Evolutionary conservation across 108 stramenopile genomes (phyloP), one percentile per base, ranked within the genome.

Genomic region (Hondaea fermentalgiana): DNA sequence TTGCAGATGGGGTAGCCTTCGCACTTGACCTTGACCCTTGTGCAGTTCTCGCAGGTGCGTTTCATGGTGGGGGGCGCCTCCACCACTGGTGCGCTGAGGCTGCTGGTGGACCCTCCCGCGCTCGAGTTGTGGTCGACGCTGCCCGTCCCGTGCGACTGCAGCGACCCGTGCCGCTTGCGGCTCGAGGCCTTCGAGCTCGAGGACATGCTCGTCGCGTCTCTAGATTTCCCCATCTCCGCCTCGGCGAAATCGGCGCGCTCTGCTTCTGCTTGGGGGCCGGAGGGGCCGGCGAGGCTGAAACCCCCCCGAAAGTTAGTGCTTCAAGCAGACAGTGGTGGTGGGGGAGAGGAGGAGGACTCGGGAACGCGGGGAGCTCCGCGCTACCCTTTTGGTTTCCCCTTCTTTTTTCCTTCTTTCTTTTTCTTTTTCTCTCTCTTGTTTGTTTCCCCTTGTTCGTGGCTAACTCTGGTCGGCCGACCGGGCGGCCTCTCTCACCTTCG

Each of bases 1-100:
- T 53, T 83, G 76, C 76, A 83, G 49, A 83, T 53, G 19, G 76
- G 76, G 76, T 83, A 83, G 1, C 76, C 76, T 0, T 83, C 23
- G 51, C 76, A 83, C 51, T 83, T 83, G 45, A 83, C 49, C 76
- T 83, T 83, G 76, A 53, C 76, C 76, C 51, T 83, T 2, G 76
- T 83, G 76, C 76, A 83, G 51, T 83, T 83, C 4, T 83, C 76
- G 51, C 76, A 83, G 6, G 76, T 83, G 19, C 76, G 45, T 45
- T 83, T 83, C 76, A 83, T 83, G n/a, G 45, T 83, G 43, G 64
- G 64, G 10, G 64, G 64, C 42, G 64, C 64, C 64, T 69, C 64
- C 1, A 69, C 25, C 10, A 69, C 17, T 17, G 14, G 64, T 17
- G 64, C 25, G 25, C 64, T 42, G 21, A 69, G 25, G 14, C 64